phyloP scores from a whole-genome alignment of 345 rosid genomes.

The Lenwebbia sp. region DNA sequence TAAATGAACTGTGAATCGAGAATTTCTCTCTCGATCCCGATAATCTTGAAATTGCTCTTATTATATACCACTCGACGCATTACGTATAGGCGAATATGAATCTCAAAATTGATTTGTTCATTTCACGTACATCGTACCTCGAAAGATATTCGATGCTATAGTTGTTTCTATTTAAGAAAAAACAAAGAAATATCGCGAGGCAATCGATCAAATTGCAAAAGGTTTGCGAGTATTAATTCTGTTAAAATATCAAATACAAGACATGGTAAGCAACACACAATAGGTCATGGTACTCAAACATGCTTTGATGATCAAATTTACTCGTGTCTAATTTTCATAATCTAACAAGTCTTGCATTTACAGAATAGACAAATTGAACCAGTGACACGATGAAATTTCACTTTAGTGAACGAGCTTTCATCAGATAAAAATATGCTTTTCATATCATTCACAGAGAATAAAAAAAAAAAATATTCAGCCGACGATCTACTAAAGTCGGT shows the following conservation, averaged over 20 bases:
- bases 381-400: neutral
- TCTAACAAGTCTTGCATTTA: neutral
- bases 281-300: no score
- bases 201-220: neutral
- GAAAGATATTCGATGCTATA: no score
- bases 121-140: neutral
- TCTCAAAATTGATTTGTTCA: neutral
- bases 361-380: neutral
- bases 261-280: neutral
- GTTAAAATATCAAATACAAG: neutral
- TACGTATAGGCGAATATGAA: fast-evolving
- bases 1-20: fast-evolving
- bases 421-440: neutral
- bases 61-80: fast-evolving
- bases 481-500: neutral
- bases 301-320: no score
- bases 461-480: neutral
- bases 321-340: neutral
- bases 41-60: neutral
- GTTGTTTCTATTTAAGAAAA: neutral
- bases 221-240: neutral
- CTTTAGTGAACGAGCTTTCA: neutral
- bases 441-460: neutral
- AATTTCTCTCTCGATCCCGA: neutral
- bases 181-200: fast-evolving